A percentile compares a stretch with the other conserved stretches of the same genome.
Evolutionary conservation across 148 eudicot species (phyloP).

Genomic region (Polygonum maritimum): DNA sequence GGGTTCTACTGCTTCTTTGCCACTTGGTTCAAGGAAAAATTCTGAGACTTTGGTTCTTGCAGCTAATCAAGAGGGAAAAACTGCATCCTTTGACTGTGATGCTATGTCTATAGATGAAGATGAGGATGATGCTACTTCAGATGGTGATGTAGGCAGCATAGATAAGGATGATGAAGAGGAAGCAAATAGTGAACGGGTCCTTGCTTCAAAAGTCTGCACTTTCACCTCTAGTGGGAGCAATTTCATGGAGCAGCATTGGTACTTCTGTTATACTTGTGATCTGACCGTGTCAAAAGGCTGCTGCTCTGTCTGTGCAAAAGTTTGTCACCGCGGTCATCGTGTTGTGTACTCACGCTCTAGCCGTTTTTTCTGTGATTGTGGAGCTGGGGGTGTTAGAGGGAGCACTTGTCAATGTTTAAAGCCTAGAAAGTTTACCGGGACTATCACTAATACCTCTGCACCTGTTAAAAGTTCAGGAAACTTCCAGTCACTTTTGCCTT

Average conservation of each 20-base stretch:
- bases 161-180: constrained; percentile 96
- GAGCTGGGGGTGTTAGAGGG: constrained; percentile 98
- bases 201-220: constrained; percentile 97
- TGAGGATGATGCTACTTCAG: constrained; percentile 99
- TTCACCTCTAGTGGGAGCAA: constrained; percentile 99
- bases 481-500: constrained; percentile 75
- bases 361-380: constrained; percentile 99
- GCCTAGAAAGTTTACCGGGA: constrained; percentile 77
- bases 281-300: constrained; percentile 97
- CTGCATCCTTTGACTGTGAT: constrained; percentile 79
- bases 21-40: constrained; percentile 59
- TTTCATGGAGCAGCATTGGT: constrained; percentile 99
- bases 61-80: constrained; percentile 63
- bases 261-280: constrained; percentile 98
- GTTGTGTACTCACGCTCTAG: constrained; percentile 98
- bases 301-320: constrained; percentile 99
- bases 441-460: constrained; percentile 29
- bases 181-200: constrained; percentile 74
- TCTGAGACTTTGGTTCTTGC: constrained; percentile 60
- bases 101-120: constrained; percentile 96
- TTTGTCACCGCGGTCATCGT: constrained; percentile 99
- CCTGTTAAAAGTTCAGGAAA: constrained; percentile 42
- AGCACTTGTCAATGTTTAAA: constrained; percentile 96
- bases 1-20: constrained; percentile 36
- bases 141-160: constrained; percentile 83